Base-by-base conservation (phyloP, 2,329 filamentous ascomycete species). In the Fusarium devonianum region DNA sequence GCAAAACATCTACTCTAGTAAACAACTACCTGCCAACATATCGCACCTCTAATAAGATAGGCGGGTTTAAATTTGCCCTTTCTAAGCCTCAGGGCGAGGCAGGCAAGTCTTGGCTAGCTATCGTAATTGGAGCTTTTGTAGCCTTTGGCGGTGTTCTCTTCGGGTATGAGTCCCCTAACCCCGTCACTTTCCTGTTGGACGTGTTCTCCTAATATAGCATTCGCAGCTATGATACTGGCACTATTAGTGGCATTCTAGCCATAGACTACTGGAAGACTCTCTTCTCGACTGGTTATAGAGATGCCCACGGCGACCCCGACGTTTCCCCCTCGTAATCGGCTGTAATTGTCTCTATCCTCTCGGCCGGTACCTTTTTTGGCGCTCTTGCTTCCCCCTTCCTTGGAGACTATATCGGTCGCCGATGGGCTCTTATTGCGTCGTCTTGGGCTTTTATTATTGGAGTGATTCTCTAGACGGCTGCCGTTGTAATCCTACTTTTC, bases 321-420 rank as follows among this genome's bases (percentile, higher is more conserved):
- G 57, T 86, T 19, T 77, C 76, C 2, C 74, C 86, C 0, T 77
- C 84, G 55, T 76, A 82, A 34, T 88, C 87, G 0, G 76, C 84
- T 23, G n/a, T n/a, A n/a, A 84, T 89, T 48, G 87, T 89, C 23
- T 90, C 88, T 5, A 90, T 91, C 58, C 79, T 92, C n/a, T 90
- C 87, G 0, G 86, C 85, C 13, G 88, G 88, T 43, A 92, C 88
- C n/a, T 92, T 92, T 72, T 86, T 91, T 58, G 89, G 89, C 29
- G 82, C 88, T 11, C 78, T 92, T 13, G 71, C 68, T 8, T 84
- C 82, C 0, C 81, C 83, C 8, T 77, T 84, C 42, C 63, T 90
- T 29, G 84, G 82, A 16, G 88, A 91, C 63, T 73, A 69, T 45
- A 78, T 90, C 29, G 88, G 88, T 53, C 84, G 88, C 61, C 83